phyloP scores from a whole-genome alignment of 345 rosid species.

The Rhodamnia argentea region DNA sequence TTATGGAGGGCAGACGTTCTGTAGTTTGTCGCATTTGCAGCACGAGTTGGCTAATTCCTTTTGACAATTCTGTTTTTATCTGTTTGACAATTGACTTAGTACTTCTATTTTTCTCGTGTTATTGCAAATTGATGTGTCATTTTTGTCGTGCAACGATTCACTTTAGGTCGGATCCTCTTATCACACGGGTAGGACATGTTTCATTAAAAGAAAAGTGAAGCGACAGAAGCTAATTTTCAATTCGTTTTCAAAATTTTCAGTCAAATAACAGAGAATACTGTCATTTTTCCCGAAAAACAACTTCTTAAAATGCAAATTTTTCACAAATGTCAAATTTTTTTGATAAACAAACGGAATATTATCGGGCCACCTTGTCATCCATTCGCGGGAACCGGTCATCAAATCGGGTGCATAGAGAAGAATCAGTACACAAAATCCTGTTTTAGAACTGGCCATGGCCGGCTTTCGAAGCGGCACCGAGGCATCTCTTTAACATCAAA shows the following conservation, averaged over 20 bases:
- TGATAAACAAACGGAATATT: rapidly evolving
- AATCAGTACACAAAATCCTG: not conserved
- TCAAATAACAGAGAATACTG: not conserved
- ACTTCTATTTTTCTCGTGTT: not conserved
- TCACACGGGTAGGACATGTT: not conserved
- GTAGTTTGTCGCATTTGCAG: not conserved
- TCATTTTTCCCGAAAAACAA: rapidly evolving
- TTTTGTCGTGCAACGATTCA: not conserved
- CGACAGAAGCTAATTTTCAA: not conserved
- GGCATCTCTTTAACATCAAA: not conserved
- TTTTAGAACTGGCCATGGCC: not conserved
- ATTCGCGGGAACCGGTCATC: rapidly evolving
- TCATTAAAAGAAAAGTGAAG: not conserved
- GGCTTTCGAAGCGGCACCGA: not conserved
- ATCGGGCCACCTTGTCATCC: not conserved
- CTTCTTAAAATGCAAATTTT: not conserved
- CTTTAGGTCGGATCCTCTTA: not conserved
- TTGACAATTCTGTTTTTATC: not conserved
- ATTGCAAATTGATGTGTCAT: not conserved
- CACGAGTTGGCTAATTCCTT: not conserved
- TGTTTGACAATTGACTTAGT: not conserved
- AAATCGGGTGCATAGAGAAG: not conserved
- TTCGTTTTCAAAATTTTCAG: not conserved
- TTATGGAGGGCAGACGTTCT: not conserved
- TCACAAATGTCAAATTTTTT: not conserved